Percentiles rank a stretch among this genome's conserved stretches.
These are phyloP conservation scores for Penicillium cosmopolitanum DNA, from an alignment of 495 filamentous ascomycete species.

Conservation along the genomic window DNA sequence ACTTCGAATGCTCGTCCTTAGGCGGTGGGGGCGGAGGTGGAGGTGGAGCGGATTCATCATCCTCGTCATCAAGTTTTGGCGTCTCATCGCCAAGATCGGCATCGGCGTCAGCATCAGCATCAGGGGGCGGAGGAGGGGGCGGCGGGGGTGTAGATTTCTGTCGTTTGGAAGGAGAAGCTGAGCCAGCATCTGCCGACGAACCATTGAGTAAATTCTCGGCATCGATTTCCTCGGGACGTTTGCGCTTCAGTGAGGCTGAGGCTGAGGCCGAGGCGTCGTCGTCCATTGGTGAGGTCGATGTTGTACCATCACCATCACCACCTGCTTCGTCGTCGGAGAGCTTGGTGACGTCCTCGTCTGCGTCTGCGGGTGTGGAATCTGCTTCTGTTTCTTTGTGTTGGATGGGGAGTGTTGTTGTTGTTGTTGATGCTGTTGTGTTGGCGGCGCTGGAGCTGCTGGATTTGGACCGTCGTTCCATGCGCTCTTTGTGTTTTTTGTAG, in stretches of 20 bases:
- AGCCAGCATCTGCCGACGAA: not conserved
- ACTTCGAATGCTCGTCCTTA: not conserved
- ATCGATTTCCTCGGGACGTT: not conserved
- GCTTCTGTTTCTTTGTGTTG: not conserved
- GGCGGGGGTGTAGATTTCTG: not conserved
- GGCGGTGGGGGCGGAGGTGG: not conserved
- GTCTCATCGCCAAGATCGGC: not conserved
- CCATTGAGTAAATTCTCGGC: not conserved
- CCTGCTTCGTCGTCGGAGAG: not conserved
- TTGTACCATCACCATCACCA: not conserved
- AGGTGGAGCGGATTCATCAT: not conserved
- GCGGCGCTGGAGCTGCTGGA: not conserved
- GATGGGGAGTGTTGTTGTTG: too few relatives aligned
- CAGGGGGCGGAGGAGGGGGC: not conserved
- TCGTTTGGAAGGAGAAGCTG: conserved; percentile 1
- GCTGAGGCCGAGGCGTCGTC: not conserved
- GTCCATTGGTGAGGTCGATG: not conserved
- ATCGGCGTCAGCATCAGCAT: not conserved
- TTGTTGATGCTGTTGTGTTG: not conserved
- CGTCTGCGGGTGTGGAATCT: not conserved
- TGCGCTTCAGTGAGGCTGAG: not conserved
- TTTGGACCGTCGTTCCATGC: not conserved
- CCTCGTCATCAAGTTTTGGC: not conserved
- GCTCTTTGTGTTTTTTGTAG: conserved; percentile 68
- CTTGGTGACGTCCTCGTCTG: not conserved